A percentile compares a stretch with the other conserved stretches of the same genome.
phyloP scores from a whole-genome alignment of 139 green algal species.

The Picochlorum sp. region DNA sequence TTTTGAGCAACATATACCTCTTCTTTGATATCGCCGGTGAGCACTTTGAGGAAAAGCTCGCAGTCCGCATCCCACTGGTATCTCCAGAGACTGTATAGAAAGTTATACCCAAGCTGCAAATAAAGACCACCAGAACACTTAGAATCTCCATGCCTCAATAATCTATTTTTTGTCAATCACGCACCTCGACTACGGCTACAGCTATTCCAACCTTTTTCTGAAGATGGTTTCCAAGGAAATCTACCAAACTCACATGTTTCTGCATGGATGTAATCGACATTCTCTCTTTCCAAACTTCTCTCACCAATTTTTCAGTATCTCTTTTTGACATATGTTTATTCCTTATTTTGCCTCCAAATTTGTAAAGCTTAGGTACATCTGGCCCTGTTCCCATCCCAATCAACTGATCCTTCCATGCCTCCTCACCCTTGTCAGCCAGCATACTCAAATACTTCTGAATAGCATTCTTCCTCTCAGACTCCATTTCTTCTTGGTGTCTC shows the following conservation, averaged over 20 bases:
- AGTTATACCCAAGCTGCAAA: slow-evolving; percentile 47
- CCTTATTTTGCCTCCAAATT: slow-evolving; percentile 28
- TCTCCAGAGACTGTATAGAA: slow-evolving; percentile 46
- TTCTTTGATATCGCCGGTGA: slow-evolving; percentile 44
- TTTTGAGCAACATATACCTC: slow-evolving; percentile 45
- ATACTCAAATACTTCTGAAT: slow-evolving; percentile 38
- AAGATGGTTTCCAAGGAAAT: slow-evolving; percentile 43
- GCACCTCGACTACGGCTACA: slow-evolving; percentile 34
- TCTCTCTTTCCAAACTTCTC: slow-evolving; percentile 47
- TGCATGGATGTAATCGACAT: slow-evolving; percentile 12
- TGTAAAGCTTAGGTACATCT: slow-evolving; percentile 40
- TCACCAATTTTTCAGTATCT: slow-evolving; percentile 51
- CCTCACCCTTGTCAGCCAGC: slow-evolving; percentile 33
- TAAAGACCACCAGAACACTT: no score
- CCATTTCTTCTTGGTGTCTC: slow-evolving; percentile 15
- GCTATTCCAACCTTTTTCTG: slow-evolving; percentile 42
- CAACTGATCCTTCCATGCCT: slow-evolving; percentile 26
- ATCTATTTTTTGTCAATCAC: slow-evolving; percentile 4
- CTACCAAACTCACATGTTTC: slow-evolving; percentile 22
- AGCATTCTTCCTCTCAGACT: slow-evolving; percentile 20
- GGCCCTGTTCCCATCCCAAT: slow-evolving; percentile 30
- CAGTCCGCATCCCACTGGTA: slow-evolving; percentile 57
- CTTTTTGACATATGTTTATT: slow-evolving; percentile 47
- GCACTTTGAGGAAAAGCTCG: slow-evolving; percentile 54
- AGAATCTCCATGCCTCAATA: neutral